Evolutionary conservation across 2,329 filamentous ascomycete genomes (phyloP).

Genomic region (Beauveria scarabaeidicola): DNA sequence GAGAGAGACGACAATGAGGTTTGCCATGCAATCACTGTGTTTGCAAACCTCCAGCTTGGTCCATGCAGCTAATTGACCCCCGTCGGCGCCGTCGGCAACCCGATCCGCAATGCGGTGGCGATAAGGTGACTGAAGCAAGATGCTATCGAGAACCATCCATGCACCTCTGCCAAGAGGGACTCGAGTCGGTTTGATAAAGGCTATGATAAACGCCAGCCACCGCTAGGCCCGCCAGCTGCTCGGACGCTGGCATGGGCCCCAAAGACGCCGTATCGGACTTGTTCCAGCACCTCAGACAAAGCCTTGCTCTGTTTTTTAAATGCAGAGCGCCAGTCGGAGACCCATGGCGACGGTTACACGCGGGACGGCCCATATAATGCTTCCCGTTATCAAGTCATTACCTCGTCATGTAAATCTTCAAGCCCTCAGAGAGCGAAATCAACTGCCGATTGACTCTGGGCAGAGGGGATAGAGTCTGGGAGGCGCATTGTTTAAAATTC

Average conservation of each 20-base stretch:
- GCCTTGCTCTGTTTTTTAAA: neutral
- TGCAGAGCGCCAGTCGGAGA: neutral
- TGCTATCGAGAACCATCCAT: neutral
- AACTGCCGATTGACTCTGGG: too few relatives aligned
- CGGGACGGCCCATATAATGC: neutral
- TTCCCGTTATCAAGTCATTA: neutral
- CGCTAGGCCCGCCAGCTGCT: neutral
- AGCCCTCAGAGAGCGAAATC: too few relatives aligned
- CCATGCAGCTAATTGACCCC: too few relatives aligned
- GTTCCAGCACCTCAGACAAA: conserved; percentile 5
- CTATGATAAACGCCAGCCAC: neutral
- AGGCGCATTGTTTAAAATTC: too few relatives aligned
- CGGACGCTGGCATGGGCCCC: neutral
- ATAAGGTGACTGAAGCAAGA: neutral
- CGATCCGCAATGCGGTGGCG: too few relatives aligned
- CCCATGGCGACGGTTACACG: conserved; percentile 10
- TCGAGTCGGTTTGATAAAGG: too few relatives aligned
- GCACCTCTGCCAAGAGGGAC: too few relatives aligned
- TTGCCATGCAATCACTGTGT: neutral
- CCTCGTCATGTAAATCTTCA: neutral
- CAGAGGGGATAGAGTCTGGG: too few relatives aligned
- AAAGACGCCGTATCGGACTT: conserved; percentile 6
- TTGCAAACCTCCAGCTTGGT: neutral
- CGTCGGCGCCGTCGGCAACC: too few relatives aligned
- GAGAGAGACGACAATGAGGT: neutral